phyloP scores from a whole-genome alignment of 352 stramenopile genomes.

The Pythium brachiatum region DNA sequence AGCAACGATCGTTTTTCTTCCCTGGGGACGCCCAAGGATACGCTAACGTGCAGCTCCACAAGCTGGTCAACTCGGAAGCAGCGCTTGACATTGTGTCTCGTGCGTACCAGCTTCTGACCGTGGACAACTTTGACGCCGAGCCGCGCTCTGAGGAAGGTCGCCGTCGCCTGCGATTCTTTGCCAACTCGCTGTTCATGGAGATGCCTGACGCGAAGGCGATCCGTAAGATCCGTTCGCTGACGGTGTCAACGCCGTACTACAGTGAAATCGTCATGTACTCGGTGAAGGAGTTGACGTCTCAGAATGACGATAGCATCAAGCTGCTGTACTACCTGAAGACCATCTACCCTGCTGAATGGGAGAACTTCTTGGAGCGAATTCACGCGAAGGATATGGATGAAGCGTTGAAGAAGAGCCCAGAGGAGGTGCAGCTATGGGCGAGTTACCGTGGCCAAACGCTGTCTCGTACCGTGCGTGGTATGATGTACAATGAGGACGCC shows the following conservation, averaged over 20 bases:
- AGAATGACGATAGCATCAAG: slow-evolving; percentile 92
- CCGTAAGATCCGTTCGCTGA: slow-evolving; percentile 85
- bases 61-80: slow-evolving; percentile 72
- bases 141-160: slow-evolving; percentile 77
- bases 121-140: slow-evolving; percentile 86
- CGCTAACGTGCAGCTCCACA: slow-evolving; percentile 71
- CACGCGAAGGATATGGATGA: slow-evolving; percentile 80
- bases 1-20: slow-evolving; percentile 87
- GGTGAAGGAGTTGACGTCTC: slow-evolving; percentile 75
- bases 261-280: slow-evolving; percentile 89
- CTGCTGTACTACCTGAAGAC: slow-evolving; percentile 94
- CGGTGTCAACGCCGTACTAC: slow-evolving; percentile 85
- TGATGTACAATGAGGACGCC: slow-evolving; percentile 87
- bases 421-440: slow-evolving; percentile 82
- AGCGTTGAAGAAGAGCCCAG: slow-evolving; percentile 72
- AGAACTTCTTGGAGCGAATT: slow-evolving; percentile 78
- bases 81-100: slow-evolving; percentile 78
- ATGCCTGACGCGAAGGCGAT: slow-evolving; percentile 83
- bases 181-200: slow-evolving; percentile 87
- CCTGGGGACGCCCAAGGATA: slow-evolving; percentile 76
- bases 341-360: slow-evolving; percentile 83
- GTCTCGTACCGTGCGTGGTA: slow-evolving; percentile 71
- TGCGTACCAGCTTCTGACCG: slow-evolving; percentile 79
- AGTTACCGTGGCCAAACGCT: slow-evolving; percentile 83
- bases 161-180: slow-evolving; percentile 81